Evolutionary conservation across 306 rosid species (phyloP).

Genomic region (Notholithocarpus densiflorus): DNA sequence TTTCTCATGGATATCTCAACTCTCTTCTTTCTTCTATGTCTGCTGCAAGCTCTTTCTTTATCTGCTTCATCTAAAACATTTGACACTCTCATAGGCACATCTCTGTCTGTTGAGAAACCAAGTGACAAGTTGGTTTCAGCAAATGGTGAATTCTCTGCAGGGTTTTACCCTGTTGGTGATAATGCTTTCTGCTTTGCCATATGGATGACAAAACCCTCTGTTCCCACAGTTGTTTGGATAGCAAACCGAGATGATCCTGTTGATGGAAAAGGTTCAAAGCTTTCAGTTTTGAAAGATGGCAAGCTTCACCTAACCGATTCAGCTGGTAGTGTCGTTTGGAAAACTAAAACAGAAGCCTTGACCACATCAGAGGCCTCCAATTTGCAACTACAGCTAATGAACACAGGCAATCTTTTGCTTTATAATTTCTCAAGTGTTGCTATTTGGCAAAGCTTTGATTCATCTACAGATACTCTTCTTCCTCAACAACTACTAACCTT

Average conservation of each 20-base stretch:
- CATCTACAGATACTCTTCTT: slow-evolving; percentile 55
- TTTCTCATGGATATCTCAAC: slow-evolving; percentile 21
- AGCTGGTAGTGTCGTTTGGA: slow-evolving; percentile 31
- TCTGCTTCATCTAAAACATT: slow-evolving; percentile 19
- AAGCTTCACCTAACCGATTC: slow-evolving; percentile 44
- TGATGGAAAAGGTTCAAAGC: slow-evolving; percentile 41
- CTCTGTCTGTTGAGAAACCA: slow-evolving; percentile 40
- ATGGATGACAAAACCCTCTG: slow-evolving; percentile 33
- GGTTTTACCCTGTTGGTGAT: slow-evolving; percentile 41
- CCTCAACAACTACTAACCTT: slow-evolving; percentile 35
- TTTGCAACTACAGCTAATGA: slow-evolving; percentile 9
- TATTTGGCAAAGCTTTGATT: slow-evolving; percentile 55
- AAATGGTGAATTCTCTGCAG: slow-evolving; percentile 42
- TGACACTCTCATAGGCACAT: slow-evolving; percentile 33
- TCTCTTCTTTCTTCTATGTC: slow-evolving; percentile 11
- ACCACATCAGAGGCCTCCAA: not conserved
- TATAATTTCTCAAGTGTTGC: not conserved
- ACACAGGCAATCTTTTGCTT: slow-evolving; percentile 49
- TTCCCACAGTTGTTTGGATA: slow-evolving; percentile 48
- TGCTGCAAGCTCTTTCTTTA: not conserved
- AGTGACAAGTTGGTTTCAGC: slow-evolving; percentile 30
- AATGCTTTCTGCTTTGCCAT: slow-evolving; percentile 7
- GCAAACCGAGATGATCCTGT: slow-evolving; percentile 52
- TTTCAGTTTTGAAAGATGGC: slow-evolving; percentile 36
- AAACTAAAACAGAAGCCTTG: slow-evolving; percentile 14